phyloP scores from a whole-genome alignment of 192 early-diverging fungal species.

The Gamsiella multidivaricata region DNA sequence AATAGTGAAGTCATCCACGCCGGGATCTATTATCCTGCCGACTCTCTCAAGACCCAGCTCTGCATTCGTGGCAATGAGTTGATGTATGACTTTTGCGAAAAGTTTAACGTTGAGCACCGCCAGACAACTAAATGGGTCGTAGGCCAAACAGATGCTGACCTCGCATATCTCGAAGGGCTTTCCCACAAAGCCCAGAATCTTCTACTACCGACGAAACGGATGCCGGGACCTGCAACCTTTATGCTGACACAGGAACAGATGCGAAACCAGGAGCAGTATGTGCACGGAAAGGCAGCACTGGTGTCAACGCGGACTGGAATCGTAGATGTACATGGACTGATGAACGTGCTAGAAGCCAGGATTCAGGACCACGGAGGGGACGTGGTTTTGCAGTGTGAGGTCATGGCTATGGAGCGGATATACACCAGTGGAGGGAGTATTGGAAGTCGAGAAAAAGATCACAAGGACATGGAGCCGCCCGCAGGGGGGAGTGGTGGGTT shows the following conservation, averaged over 20 bases:
- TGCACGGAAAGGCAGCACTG: conserved; percentile 67
- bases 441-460: background rate
- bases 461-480: background rate
- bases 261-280: conserved; percentile 65
- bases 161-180: conserved; percentile 63
- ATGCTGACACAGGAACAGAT: conserved; percentile 58
- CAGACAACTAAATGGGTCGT: conserved; percentile 86
- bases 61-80: conserved; percentile 81
- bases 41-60: conserved; percentile 78
- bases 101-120: conserved; percentile 63
- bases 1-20: conserved; percentile 94
- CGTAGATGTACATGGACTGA: conserved; percentile 78
- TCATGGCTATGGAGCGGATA: conserved; percentile 54
- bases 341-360: conserved; percentile 69
- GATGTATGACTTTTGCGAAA: conserved; percentile 72
- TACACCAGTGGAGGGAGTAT: background rate
- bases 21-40: conserved; percentile 83
- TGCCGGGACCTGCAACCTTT: conserved; percentile 61
- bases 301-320: conserved; percentile 84
- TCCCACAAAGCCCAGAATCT: conserved; percentile 65
- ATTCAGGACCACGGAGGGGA: conserved; percentile 65
- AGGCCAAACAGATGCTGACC: conserved; percentile 63
- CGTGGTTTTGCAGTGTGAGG: conserved; percentile 63
- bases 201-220: conserved; percentile 22
- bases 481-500: conserved; percentile 41